Evolutionary conservation across 2,329 filamentous ascomycete species (phyloP).

Genomic region (Cercospora janseana): DNA sequence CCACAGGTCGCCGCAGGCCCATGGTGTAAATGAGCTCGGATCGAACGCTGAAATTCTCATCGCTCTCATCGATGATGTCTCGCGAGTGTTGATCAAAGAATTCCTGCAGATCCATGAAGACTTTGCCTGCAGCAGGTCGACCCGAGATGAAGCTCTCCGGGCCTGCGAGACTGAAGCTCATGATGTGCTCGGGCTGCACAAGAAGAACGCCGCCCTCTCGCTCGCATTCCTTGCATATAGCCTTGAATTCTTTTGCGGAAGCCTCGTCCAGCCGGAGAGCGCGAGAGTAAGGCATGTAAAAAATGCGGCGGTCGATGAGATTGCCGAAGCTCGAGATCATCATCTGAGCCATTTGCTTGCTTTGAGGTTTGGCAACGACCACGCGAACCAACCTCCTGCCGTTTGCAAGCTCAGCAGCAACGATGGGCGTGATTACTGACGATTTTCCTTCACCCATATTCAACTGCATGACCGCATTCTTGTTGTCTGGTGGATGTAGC

Average conservation of each 20-base stretch:
- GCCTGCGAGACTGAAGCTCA: constrained; percentile 64
- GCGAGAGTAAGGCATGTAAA: constrained; percentile 59
- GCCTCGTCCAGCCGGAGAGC: constrained; percentile 41
- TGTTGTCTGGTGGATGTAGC: too few relatives aligned
- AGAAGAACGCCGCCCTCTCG: constrained; percentile 55
- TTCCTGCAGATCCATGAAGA: constrained; percentile 53
- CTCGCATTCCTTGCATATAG: constrained; percentile 46
- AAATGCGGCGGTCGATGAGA: constrained; percentile 53
- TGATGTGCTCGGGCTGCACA: constrained; percentile 60
- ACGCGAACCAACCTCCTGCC: constrained; percentile 51
- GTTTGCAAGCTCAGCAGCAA: constrained; percentile 48
- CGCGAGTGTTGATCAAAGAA: constrained; percentile 53
- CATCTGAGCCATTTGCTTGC: constrained; percentile 58
- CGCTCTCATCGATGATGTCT: constrained; percentile 64
- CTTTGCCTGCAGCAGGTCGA: constrained; percentile 42
- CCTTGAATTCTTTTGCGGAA: constrained; percentile 37
- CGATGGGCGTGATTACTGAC: constrained; percentile 66
- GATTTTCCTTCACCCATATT: constrained; percentile 73
- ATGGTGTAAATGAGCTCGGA: constrained; percentile 49
- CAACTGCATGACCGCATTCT: constrained; percentile 64
- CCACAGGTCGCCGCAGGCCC: constrained; percentile 41
- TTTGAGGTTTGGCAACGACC: constrained; percentile 56
- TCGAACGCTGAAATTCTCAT: constrained; percentile 42
- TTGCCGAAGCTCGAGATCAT: constrained; percentile 56
- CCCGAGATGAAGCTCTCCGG: constrained; percentile 56